Conservation (phyloP, 352 stramenopile genomes). For the Phytophthora ohioensis region DNA sequence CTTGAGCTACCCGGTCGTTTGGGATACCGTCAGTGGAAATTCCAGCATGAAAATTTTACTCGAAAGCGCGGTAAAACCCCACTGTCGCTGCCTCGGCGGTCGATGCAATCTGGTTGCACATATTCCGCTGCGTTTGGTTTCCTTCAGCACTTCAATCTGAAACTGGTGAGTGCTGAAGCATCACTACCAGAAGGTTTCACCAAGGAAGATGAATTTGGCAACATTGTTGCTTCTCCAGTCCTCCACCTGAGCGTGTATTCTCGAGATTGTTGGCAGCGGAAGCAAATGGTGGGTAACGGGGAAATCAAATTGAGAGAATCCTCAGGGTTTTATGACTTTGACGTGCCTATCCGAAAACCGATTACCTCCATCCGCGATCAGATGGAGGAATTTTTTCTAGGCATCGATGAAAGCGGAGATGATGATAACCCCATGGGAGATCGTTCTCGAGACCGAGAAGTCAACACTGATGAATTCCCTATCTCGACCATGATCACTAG, state of each 20-base stretch:
- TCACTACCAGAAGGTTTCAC: neutral
- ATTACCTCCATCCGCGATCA: slow-evolving; percentile 47
- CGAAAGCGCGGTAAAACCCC: slow-evolving; percentile 23
- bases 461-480: slow-evolving; percentile 19
- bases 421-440: slow-evolving; percentile 1
- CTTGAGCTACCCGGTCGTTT: slow-evolving; percentile 19
- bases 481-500: slow-evolving; percentile 36
- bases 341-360: slow-evolving; percentile 49
- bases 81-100: slow-evolving; percentile 30
- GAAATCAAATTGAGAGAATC: slow-evolving; percentile 45
- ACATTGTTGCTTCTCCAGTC: slow-evolving; percentile 15
- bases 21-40: slow-evolving; percentile 30
- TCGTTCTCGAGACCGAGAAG: slow-evolving; percentile 8
- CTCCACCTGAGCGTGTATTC: slow-evolving; percentile 55
- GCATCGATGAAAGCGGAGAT: slow-evolving; percentile 36
- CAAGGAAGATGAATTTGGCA: neutral
- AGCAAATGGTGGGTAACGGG: slow-evolving; percentile 43
- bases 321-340: slow-evolving; percentile 43
- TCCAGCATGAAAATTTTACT: slow-evolving; percentile 17
- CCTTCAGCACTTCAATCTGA: slow-evolving; percentile 37
- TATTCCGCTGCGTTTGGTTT: slow-evolving; percentile 30
- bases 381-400: slow-evolving; percentile 76
- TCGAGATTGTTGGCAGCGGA: slow-evolving; percentile 56
- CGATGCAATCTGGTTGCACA: slow-evolving; percentile 9
- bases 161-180: slow-evolving; percentile 19